phyloP scores from a whole-genome alignment of 2,329 filamentous ascomycete genomes.

The Colletotrichum graminicola region DNA sequence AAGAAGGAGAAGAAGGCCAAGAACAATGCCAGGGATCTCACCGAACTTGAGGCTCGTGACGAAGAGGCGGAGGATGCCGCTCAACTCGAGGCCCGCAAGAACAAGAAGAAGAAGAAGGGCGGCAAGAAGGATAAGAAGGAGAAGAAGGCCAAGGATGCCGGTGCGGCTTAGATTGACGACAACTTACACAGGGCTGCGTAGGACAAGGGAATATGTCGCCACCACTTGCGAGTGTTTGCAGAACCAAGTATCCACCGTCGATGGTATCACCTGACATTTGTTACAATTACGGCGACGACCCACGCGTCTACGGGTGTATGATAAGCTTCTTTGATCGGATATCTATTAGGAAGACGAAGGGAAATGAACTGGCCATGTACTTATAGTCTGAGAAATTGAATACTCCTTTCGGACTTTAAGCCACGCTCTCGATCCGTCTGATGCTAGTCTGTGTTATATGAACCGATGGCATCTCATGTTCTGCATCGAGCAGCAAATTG shows the following conservation, averaged over 20 bases:
- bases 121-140: conserved; percentile 1
- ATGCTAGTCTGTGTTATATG: neutral
- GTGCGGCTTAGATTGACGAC: neutral
- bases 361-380: too few relatives aligned
- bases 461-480: neutral
- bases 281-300: neutral
- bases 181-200: neutral
- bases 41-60: neutral
- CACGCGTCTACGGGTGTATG: neutral
- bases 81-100: neutral
- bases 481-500: neutral
- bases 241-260: neutral
- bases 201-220: neutral
- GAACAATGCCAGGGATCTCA: neutral
- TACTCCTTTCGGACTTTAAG: neutral
- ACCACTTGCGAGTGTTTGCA: conserved; percentile 16
- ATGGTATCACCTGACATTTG: neutral
- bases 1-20: neutral
- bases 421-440: neutral
- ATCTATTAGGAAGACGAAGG: neutral
- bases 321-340: neutral
- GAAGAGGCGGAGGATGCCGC: neutral
- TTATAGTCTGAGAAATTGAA: neutral
- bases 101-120: conserved; percentile 2
- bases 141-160: conserved; percentile 3